phyloP scores from a whole-genome alignment of 345 rosid species.

The Draba incana region DNA sequence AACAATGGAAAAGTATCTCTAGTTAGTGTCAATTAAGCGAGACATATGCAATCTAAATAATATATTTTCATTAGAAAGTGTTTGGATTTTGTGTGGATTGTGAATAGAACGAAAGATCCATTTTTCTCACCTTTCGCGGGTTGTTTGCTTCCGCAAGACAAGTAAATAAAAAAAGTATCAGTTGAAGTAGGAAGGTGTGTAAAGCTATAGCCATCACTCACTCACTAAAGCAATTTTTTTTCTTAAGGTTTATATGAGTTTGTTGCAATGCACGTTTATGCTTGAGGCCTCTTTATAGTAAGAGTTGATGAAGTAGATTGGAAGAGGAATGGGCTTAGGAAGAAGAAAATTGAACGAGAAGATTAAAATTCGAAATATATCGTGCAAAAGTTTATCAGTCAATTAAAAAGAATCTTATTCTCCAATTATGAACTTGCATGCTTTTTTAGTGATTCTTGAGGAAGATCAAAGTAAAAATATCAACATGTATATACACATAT shows the following conservation, averaged over 20 bases:
- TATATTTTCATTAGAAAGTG: neutral
- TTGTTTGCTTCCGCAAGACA: constrained; percentile 9
- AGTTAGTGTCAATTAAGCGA: neutral
- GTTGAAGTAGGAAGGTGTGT: constrained; percentile 24
- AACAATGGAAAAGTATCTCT: neutral
- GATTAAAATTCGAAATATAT: constrained; percentile 23
- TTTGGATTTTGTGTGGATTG: neutral
- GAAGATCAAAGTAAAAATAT: neutral
- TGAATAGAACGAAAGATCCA: neutral
- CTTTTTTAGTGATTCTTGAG: constrained; percentile 5
- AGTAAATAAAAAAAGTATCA: constrained; percentile 19
- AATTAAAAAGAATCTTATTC: constrained; percentile 33
- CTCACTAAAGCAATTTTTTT: neutral
- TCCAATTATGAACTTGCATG: constrained; percentile 10
- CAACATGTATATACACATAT: too few species aligned
- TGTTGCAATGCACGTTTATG: constrained; percentile 2
- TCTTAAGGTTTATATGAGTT: neutral
- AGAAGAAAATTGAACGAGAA: constrained; percentile 16
- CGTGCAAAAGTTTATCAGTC: constrained; percentile 33
- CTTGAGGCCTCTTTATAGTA: constrained; percentile 12
- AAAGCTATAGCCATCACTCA: constrained; percentile 22
- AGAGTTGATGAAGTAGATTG: constrained; percentile 13
- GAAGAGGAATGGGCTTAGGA: neutral
- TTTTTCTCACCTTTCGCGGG: constrained; percentile 24
- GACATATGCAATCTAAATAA: neutral